These are phyloP conservation scores for Pseudogymnoascus sp. DNA, from an alignment of 2,329 filamentous ascomycete species.

Conservation along the genomic window DNA sequence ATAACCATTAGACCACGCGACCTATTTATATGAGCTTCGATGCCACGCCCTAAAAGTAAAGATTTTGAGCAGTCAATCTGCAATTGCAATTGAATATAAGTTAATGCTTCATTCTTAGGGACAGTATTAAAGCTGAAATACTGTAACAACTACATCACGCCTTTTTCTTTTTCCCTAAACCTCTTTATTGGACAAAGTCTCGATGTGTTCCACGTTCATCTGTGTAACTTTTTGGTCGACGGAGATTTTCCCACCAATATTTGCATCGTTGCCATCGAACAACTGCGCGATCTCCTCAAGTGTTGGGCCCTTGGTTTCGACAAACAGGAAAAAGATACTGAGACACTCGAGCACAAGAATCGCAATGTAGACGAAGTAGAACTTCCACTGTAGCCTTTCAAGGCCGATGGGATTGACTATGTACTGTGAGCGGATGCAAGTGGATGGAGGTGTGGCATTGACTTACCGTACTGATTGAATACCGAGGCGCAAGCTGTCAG, in stretches of 20 bases:
- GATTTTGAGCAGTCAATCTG: too few relatives aligned
- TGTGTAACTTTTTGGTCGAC: too few relatives aligned
- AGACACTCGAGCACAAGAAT: conserved; percentile 26
- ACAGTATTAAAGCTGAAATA: too few relatives aligned
- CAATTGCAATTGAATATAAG: too few relatives aligned
- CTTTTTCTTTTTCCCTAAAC: too few relatives aligned
- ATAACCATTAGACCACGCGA: neutral
- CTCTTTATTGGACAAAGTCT: too few relatives aligned
- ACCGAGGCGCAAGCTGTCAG: neutral
- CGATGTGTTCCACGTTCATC: too few relatives aligned
- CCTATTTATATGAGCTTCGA: neutral
- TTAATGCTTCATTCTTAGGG: too few relatives aligned
- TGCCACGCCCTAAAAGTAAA: too few relatives aligned
- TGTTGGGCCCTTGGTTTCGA: conserved; percentile 28
- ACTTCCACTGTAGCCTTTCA: conserved; percentile 20
- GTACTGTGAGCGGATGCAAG: too few relatives aligned
- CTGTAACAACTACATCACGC: too few relatives aligned
- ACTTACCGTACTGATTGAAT: conserved; percentile 18
- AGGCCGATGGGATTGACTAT: conserved; percentile 20
- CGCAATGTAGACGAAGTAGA: conserved; percentile 28
- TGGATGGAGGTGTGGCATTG: too few relatives aligned
- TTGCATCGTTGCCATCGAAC: conserved; percentile 26
- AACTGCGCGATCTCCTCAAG: conserved; percentile 29
- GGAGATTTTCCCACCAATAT: neutral
- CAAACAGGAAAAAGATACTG: conserved; percentile 29